Conservation (phyloP, 2,329 filamentous ascomycete species). For the Pseudogymnoascus sp. region DNA sequence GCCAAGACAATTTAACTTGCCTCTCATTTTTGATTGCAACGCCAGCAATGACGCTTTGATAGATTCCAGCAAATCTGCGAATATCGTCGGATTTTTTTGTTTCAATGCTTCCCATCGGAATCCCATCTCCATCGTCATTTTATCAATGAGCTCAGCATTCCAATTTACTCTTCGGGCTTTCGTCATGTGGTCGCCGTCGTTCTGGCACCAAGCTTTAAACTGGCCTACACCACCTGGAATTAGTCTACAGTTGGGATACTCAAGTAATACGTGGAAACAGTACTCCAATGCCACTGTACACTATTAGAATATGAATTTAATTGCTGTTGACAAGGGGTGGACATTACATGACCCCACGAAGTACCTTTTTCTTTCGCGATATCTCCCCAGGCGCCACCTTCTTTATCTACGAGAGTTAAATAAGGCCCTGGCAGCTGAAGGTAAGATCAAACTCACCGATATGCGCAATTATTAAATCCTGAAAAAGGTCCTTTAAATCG, state of each 20-base stretch:
- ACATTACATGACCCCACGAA: conserved; percentile 12
- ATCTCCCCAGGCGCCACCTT: conserved; percentile 13
- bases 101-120: conserved; percentile 24
- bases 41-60: conserved; percentile 10
- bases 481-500: conserved; percentile 11
- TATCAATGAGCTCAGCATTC: conserved; percentile 28
- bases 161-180: conserved; percentile 20
- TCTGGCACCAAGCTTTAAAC: conserved; percentile 26
- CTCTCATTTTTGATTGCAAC: conserved; percentile 11
- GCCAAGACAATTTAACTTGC: conserved; percentile 11
- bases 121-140: conserved; percentile 26
- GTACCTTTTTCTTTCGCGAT: conserved; percentile 9
- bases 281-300: conserved; percentile 18
- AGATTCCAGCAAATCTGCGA: conserved; percentile 12
- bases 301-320: conserved; percentile 8
- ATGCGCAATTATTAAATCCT: conserved; percentile 9
- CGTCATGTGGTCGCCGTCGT: conserved; percentile 21
- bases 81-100: conserved; percentile 20
- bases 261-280: not conserved
- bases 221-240: conserved; percentile 18
- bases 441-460: conserved; percentile 12
- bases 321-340: conserved; percentile 5
- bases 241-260: conserved; percentile 16
- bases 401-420: conserved; percentile 10
- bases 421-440: not conserved